Percentiles rank a stretch among this genome's conserved stretches.
Evolutionary conservation across 2,329 filamentous ascomycete genomes (phyloP).

Genomic region (Exophiala aquamarina): DNA sequence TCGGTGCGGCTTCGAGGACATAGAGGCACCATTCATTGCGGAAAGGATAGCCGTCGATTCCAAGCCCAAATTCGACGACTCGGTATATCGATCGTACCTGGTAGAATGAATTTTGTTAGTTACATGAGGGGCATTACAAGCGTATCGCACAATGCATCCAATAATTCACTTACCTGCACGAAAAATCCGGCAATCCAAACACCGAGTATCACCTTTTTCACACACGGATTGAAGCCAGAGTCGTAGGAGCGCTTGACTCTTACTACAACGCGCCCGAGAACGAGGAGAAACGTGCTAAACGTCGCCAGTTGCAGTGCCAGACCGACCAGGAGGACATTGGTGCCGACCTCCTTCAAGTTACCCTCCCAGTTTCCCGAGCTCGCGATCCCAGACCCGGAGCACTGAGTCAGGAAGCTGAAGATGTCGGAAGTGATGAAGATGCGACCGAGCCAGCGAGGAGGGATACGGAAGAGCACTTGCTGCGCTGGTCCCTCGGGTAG

Average conservation of each 20-base stretch:
- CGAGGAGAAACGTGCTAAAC: conserved; percentile 31
- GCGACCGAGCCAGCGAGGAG: conserved; percentile 42
- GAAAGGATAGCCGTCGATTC: conserved; percentile 43
- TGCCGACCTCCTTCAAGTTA: conserved; percentile 16
- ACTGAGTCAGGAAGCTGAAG: conserved; percentile 47
- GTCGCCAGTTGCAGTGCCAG: conserved; percentile 31
- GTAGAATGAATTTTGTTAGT: background rate
- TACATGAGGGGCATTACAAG: no score
- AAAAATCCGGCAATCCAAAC: conserved; percentile 47
- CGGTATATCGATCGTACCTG: conserved; percentile 40
- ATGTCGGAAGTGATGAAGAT: conserved; percentile 51
- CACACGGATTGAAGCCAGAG: conserved; percentile 42
- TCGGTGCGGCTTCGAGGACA: conserved; percentile 44
- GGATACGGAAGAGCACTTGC: conserved; percentile 40
- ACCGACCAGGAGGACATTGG: conserved; percentile 28
- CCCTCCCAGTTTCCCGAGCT: conserved; percentile 46
- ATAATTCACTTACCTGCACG: conserved; percentile 50
- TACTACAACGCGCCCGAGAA: conserved; percentile 26
- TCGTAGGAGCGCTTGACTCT: conserved; percentile 33
- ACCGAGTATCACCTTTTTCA: conserved; percentile 41
- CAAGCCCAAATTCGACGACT: conserved; percentile 48
- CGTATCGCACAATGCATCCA: no score
- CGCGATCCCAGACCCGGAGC: conserved; percentile 46
- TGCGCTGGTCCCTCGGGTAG: conserved; percentile 31
- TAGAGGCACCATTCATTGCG: conserved; percentile 45